Evolutionary conservation across 208 protist species (phyloP), one percentile per base, ranked within the genome.

Genomic region (Crithidia mellificae): DNA sequence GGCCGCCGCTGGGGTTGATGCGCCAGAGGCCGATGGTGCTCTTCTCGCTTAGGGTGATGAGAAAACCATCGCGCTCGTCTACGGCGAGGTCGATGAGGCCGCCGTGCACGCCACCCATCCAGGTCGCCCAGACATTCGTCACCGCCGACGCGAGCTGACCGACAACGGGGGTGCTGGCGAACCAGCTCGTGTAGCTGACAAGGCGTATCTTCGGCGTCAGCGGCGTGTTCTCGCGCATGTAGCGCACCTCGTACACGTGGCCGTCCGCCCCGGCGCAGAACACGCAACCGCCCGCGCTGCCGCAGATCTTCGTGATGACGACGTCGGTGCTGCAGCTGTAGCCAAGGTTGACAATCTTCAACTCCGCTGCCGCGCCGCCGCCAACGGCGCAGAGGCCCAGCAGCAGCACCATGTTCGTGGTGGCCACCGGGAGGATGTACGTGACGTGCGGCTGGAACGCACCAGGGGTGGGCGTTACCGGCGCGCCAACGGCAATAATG

Each of bases 401-500:
- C 14, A 96, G 68, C 44, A 84, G 76, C 38, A 94, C 68, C 49
- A 79, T 85, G 58, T 74, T 85, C 25, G 85, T 74, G 15, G 91
- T 94, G 9, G 88, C 87, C 1, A 94, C 75, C 19, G 88, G 89
- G 11, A 96, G 72, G 4, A 96, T 46, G 62, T 84, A 81, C 11
- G 87, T 85, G 25, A 96, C 81, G 63, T 96, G 89, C 0, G 84
- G 76, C 76, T 93, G 84, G 57, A 96, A 96, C 43, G 93, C 77
- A 15, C 81, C 88, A 14, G 55, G 56, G 15, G 39, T 19, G 6
- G 91, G 87, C 0, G 59, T 53, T 36, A 93, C 72, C 14, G 85
- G 85, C 9, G 57, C 78, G 15, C 91, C 89, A 12, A 96, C 87
- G 25, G 84, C 68, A n/a, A 82, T 80, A 54, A 96, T 93, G 50